Base-by-base conservation (phyloP, 192 early-diverging fungal species). In the Umbelopsis ramanniana region DNA sequence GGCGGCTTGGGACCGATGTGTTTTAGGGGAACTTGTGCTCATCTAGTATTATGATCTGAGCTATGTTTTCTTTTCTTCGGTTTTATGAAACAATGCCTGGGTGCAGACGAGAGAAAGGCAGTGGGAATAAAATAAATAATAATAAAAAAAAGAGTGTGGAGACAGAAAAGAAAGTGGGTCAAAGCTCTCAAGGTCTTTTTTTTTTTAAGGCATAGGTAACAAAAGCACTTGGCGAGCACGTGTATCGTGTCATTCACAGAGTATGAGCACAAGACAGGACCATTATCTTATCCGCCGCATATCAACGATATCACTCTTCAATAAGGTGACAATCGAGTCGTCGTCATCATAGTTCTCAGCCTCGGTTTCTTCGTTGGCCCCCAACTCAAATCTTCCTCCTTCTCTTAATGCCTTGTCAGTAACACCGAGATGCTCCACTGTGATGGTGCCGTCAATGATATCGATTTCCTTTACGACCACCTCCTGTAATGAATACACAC, bases 221-320 rank as follows among this genome's bases (percentile, higher is more conserved):
- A 0, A 50, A 50, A 21, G 48, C 48, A 50, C 48, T 50, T 50
- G 48, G 53, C 57, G 19, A n/a, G 57, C 57, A 63, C 57, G 57
- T 63, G 57, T 63, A 26, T 26, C 17, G 26, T 35, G 26, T 63
- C 57, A 63, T 63, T 26, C 57, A 37, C 33, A 29, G 26, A 26
- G 12, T 26, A 63, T 63, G 57, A 37, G 33, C 15, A 29, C 57
- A 63, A 63, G 57, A 29, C 57, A 26, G 33, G 57, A 11, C 19
- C 29, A n/a, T 63, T 63, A 63, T 63, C 57, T 63, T 63, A 63
- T 63, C 57, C 57, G 57, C 17, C 57, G 57, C 57, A 63, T 63
- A 37, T 63, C 57, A 19, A 63, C 57, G 57, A 63, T 63, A 63
- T 63, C 57, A 38, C 29, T 63, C 57, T 63, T 63, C n/a, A 63